phyloP scores from a whole-genome alignment of 768 basidiomycete genomes.

The Obba rivulosa region DNA sequence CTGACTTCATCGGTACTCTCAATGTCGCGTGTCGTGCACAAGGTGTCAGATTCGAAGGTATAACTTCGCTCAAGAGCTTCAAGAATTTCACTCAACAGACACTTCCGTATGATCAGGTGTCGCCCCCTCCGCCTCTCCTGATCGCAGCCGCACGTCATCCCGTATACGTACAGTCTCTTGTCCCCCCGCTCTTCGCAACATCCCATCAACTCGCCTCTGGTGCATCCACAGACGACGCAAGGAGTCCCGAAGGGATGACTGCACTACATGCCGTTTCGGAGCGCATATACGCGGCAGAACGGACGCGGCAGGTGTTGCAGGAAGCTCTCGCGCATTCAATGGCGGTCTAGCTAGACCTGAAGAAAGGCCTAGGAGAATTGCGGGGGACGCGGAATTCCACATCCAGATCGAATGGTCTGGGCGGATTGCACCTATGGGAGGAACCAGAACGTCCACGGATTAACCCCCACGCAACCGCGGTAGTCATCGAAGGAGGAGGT shows the following conservation, averaged over 20 bases:
- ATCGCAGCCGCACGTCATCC: conserved; percentile 46
- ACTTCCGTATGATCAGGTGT: not conserved
- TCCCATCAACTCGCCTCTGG: not conserved
- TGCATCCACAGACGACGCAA: not conserved
- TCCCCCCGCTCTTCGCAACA: conserved; percentile 10
- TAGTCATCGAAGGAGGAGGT: not conserved
- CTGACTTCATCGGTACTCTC: not conserved
- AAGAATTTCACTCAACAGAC: not conserved
- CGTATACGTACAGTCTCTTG: conserved; percentile 8
- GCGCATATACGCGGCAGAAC: conserved; percentile 6
- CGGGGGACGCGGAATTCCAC: not conserved
- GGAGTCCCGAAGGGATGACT: not conserved
- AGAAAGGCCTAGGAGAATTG: conserved; percentile 1
- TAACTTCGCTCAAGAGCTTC: not conserved
- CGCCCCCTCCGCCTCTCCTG: conserved; percentile 20
- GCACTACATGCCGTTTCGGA: conserved; percentile 6
- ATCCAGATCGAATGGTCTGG: not conserved
- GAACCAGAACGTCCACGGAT: not conserved
- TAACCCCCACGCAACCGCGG: conserved; percentile 4
- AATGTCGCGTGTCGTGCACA: not conserved
- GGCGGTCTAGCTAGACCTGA: conserved; percentile 1
- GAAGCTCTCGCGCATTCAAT: conserved; percentile 5
- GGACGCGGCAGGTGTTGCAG: conserved; percentile 5
- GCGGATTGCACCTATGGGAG: conserved; percentile 4
- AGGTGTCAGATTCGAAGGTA: not conserved